Percentiles rank a stretch among this genome's conserved stretches.
Conservation (phyloP, 2,329 filamentous ascomycete genomes). For the Neonectria ditissima region DNA sequence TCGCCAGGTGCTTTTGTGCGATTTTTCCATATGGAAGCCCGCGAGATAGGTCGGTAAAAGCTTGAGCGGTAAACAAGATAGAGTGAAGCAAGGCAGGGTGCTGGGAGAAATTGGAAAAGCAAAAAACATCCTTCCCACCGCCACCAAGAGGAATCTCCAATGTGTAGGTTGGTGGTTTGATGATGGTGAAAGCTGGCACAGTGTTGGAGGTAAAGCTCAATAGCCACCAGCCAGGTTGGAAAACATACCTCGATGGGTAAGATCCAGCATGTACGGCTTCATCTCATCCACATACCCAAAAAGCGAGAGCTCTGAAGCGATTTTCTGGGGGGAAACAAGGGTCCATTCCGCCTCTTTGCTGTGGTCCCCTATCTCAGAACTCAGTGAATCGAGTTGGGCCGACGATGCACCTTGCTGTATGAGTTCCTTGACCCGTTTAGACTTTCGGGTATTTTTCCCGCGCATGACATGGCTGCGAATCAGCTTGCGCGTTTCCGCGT, state of each 20-base stretch:
- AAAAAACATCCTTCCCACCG: constrained; percentile 30
- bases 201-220: constrained; percentile 1
- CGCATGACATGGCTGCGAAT: constrained; percentile 48
- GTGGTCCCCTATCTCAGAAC: neutral
- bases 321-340: constrained; percentile 14
- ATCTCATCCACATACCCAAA: constrained; percentile 16
- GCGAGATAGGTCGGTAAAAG: constrained; percentile 35
- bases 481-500: constrained; percentile 35
- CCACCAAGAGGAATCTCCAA: constrained; percentile 29
- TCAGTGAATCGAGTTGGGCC: neutral
- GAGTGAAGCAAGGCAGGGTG: constrained; percentile 42
- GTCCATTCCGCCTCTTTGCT: constrained; percentile 1
- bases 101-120: constrained; percentile 33
- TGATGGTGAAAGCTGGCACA: constrained; percentile 22
- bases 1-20: constrained; percentile 34
- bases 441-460: constrained; percentile 40
- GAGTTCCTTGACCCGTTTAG: constrained; percentile 16
- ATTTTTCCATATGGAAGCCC: constrained; percentile 16
- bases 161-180: constrained; percentile 39
- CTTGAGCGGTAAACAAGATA: constrained; percentile 40
- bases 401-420: neutral
- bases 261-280: constrained; percentile 29
- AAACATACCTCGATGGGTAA: constrained; percentile 25
- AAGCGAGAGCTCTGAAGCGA: constrained; percentile 31
- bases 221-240: neutral